Percentiles rank a stretch among this genome's conserved stretches.
phyloP scores from a whole-genome alignment of 768 basidiomycete genomes.

The Leccinum olivaceopallidum region DNA sequence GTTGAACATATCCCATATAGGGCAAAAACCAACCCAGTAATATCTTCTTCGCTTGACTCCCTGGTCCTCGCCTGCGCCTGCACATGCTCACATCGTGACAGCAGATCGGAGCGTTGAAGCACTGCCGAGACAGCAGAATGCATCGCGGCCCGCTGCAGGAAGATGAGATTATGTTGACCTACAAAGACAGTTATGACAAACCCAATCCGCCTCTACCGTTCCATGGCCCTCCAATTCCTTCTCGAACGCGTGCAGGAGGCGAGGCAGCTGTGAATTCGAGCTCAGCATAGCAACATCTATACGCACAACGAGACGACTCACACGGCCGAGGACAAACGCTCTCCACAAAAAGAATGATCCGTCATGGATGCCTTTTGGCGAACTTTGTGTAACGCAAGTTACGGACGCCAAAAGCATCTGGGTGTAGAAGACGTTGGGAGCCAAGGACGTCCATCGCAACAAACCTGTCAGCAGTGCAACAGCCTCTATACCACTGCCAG shows the following conservation, averaged over 20 bases:
- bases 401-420: constrained; percentile 67
- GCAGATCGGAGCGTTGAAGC: constrained; percentile 52
- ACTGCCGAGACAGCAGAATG: constrained; percentile 51
- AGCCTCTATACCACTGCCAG: constrained; percentile 54
- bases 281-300: constrained; percentile 2
- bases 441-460: constrained; percentile 64
- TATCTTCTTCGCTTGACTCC: constrained; percentile 26
- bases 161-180: constrained; percentile 12
- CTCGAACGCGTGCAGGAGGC: constrained; percentile 55
- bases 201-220: constrained; percentile 57
- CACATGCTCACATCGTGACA: constrained; percentile 53
- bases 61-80: constrained; percentile 35
- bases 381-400: constrained; percentile 58
- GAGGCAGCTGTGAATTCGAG: constrained; percentile 52
- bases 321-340: constrained; percentile 70
- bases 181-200: constrained; percentile 31
- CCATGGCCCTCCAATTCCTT: constrained; percentile 50
- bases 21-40: constrained; percentile 13
- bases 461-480: constrained; percentile 55
- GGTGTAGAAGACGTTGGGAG: constrained; percentile 62
- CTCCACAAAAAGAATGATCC: constrained; percentile 55
- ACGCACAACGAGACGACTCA: constrained; percentile 36
- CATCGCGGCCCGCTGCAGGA: constrained; percentile 39
- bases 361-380: constrained; percentile 32
- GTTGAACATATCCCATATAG: not conserved